Evolutionary conservation across 441 rosid species (phyloP).

Genomic region (Eutrema salsugineum): DNA sequence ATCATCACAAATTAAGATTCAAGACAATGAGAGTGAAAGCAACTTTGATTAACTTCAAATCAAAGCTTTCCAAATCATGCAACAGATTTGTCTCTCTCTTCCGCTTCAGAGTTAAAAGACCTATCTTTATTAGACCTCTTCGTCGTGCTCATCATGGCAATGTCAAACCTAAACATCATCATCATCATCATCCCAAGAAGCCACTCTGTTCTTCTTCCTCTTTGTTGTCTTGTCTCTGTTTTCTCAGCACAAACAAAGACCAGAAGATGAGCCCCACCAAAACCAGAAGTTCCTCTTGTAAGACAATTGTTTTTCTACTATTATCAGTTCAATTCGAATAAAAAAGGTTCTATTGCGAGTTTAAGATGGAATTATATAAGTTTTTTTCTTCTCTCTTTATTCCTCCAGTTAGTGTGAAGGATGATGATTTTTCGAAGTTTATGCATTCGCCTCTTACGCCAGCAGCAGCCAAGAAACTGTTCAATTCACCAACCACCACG

Average conservation of each 20-base stretch:
- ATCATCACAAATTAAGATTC: constrained; percentile 17
- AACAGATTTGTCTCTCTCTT: constrained; percentile 40
- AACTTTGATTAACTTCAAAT: constrained; percentile 51
- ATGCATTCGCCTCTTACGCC: constrained; percentile 29
- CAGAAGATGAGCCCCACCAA: constrained; percentile 37
- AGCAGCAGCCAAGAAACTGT: constrained; percentile 26
- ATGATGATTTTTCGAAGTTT: constrained; percentile 19
- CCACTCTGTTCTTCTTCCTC: constrained; percentile 14
- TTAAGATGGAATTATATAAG: neutral
- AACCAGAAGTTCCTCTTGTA: constrained; percentile 32
- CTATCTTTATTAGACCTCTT: constrained; percentile 43
- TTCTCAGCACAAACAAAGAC: constrained; percentile 9
- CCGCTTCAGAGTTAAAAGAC: constrained; percentile 48
- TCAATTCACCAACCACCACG: constrained; percentile 46
- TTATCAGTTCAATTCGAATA: neutral
- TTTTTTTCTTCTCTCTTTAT: neutral
- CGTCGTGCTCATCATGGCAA: constrained; percentile 11
- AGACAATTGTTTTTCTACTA: neutral
- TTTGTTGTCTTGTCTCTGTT: constrained; percentile 27
- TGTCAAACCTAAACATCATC: constrained; percentile 20
- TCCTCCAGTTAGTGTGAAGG: constrained; percentile 16
- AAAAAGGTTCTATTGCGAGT: neutral
- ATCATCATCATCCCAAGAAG: constrained; percentile 15
- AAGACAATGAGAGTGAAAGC: constrained; percentile 50
- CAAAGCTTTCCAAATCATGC: constrained; percentile 62